Conservation (phyloP, 1,284 basidiomycete species). For the Apiotrichum laibachii region DNA sequence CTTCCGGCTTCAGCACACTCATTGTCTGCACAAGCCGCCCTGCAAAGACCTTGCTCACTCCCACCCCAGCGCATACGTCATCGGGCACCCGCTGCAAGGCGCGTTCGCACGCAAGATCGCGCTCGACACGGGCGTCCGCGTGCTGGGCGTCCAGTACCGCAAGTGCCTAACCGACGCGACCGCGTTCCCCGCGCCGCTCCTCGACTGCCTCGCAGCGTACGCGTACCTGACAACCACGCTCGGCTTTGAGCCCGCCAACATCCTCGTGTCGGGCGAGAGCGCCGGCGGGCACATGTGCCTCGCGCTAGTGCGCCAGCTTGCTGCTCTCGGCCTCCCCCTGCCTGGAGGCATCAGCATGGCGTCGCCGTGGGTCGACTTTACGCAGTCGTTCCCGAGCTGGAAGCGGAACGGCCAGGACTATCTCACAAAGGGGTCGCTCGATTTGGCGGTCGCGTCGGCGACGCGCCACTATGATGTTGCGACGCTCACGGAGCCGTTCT, state of each 20-base stretch:
- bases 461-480: constrained; percentile 19
- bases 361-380: constrained; percentile 61
- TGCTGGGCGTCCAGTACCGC: constrained; percentile 29
- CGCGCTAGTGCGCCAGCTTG: constrained; percentile 37
- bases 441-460: constrained; percentile 13
- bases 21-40: background rate
- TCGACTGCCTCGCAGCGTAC: constrained; percentile 62
- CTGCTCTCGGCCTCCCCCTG: constrained; percentile 30
- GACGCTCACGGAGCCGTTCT: constrained; percentile 13
- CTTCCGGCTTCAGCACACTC: background rate
- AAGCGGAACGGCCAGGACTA: constrained; percentile 14
- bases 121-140: constrained; percentile 10
- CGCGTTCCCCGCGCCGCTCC: constrained; percentile 60
- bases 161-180: constrained; percentile 14
- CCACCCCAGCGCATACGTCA: constrained; percentile 23
- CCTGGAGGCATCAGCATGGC: constrained; percentile 59
- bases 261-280: constrained; percentile 63
- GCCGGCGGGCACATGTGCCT: constrained; percentile 66
- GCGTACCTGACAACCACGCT: constrained; percentile 56
- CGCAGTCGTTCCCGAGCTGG: constrained; percentile 21
- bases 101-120: constrained; percentile 21
- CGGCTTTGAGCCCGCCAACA: constrained; percentile 54
- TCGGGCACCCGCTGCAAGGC: constrained; percentile 28
- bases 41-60: background rate
- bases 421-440: constrained; percentile 12